These are phyloP conservation scores for Penicillium sp. DNA, from an alignment of 2,329 filamentous ascomycete species.

Conservation along the genomic window DNA sequence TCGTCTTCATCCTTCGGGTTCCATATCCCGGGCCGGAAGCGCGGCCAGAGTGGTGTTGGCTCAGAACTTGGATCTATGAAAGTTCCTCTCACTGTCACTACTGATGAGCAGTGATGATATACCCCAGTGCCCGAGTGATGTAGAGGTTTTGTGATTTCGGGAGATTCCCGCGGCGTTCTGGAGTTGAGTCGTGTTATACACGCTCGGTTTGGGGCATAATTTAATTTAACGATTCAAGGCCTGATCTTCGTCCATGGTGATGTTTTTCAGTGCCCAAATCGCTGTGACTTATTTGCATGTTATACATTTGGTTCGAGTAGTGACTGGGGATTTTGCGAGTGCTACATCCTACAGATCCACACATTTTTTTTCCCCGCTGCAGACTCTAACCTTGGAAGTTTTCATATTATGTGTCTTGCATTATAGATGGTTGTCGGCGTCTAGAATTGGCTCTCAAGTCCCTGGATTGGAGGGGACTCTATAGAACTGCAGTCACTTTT, in stretches of 20 bases:
- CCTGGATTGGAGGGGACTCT: no score
- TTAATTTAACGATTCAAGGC: neutral
- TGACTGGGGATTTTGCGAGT: neutral
- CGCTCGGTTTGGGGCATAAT: neutral
- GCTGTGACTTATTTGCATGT: constrained; percentile 1
- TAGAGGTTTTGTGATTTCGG: constrained; percentile 3
- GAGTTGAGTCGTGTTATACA: constrained; percentile 5
- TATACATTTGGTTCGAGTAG: constrained; percentile 15
- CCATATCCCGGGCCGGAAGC: constrained; percentile 70
- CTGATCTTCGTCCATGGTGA: neutral
- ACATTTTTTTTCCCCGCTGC: neutral
- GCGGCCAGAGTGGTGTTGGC: constrained; percentile 69
- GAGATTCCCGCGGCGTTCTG: constrained; percentile 8
- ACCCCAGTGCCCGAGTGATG: constrained; percentile 11
- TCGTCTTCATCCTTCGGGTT: constrained; percentile 58
- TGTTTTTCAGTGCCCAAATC: neutral
- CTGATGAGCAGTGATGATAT: constrained; percentile 21
- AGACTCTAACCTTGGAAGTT: neutral
- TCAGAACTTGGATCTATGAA: constrained; percentile 71
- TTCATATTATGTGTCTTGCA: no score
- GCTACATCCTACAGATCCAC: neutral
- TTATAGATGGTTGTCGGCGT: no score
- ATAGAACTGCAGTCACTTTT: no score
- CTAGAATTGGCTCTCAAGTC: no score
- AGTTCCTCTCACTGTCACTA: constrained; percentile 12